phyloP scores from a whole-genome alignment of 768 basidiomycete species.

The Rhizopogon roseolus region DNA sequence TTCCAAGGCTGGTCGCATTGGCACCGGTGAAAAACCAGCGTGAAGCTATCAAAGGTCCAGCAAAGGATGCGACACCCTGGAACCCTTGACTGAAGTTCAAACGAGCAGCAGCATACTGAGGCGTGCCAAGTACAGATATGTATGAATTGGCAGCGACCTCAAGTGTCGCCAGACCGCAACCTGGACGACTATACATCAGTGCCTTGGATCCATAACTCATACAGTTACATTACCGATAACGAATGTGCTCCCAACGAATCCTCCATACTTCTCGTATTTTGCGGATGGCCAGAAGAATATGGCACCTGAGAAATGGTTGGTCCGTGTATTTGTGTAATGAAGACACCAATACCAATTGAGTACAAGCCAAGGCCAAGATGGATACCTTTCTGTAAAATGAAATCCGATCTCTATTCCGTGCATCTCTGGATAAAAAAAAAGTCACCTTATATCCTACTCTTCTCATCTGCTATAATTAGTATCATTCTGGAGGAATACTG shows the following conservation, averaged over 20 bases:
- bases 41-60: conserved; percentile 71
- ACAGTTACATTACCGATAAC: conserved; percentile 44
- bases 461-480: conserved; percentile 40
- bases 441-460: conserved; percentile 63
- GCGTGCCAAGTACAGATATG: conserved; percentile 62
- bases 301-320: conserved; percentile 40
- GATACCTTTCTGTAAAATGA: conserved; percentile 44
- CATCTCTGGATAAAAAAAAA: background rate
- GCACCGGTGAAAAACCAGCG: conserved; percentile 68
- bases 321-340: background rate
- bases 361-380: conserved; percentile 57
- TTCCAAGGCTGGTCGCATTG: conserved; percentile 57
- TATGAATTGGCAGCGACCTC: conserved; percentile 82
- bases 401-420: background rate
- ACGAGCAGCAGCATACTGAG: conserved; percentile 67
- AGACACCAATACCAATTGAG: conserved; percentile 38
- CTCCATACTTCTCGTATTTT: conserved; percentile 59
- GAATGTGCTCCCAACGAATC: conserved; percentile 72
- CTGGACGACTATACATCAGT: conserved; percentile 9
- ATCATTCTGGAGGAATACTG: background rate
- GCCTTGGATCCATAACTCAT: background rate
- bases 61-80: conserved; percentile 71
- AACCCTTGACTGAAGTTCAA: conserved; percentile 80
- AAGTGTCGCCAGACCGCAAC: conserved; percentile 61
- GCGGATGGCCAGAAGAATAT: conserved; percentile 80